Evolutionary conservation across 1,139 yeast species (phyloP).

Genomic region (Pichia sp.): DNA sequence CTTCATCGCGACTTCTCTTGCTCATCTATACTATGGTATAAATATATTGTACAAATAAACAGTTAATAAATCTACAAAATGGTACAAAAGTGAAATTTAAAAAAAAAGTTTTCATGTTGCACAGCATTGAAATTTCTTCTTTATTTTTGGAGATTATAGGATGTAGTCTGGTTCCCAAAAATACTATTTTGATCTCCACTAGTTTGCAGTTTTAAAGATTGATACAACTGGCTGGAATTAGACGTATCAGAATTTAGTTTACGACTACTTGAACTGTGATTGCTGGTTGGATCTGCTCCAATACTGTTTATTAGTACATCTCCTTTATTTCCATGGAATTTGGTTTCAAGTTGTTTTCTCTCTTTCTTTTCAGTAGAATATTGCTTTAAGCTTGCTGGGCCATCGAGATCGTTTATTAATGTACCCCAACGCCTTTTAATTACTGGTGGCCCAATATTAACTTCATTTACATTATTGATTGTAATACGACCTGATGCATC

Average conservation of each 20-base stretch:
- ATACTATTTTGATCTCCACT: constrained; percentile 21
- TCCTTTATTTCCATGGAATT: constrained; percentile 13
- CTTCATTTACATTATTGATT: constrained; percentile 2
- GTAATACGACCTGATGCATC: constrained; percentile 5
- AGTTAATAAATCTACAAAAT: background rate
- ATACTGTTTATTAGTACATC: constrained; percentile 20
- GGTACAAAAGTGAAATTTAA: background rate
- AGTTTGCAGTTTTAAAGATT: constrained; percentile 35
- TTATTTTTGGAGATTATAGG: constrained; percentile 16
- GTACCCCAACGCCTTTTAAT: constrained; percentile 13
- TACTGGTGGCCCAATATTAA: constrained; percentile 6
- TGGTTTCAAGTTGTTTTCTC: constrained; percentile 16
- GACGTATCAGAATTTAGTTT: background rate
- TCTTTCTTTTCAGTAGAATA: constrained; percentile 32
- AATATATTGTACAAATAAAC: background rate
- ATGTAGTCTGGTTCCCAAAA: constrained; percentile 26
- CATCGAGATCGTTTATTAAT: constrained; percentile 14
- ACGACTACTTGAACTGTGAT: background rate
- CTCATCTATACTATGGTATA: constrained; percentile 2
- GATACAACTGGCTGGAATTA: constrained; percentile 31
- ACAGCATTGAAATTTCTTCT: background rate
- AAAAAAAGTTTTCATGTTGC: constrained; percentile 7
- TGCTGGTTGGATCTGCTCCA: constrained; percentile 17
- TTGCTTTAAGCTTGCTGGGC: constrained; percentile 32
- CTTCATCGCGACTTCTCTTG: constrained; percentile 4